phyloP scores from a whole-genome alignment of 345 rosid genomes.

The Eucalyptus marginata region DNA sequence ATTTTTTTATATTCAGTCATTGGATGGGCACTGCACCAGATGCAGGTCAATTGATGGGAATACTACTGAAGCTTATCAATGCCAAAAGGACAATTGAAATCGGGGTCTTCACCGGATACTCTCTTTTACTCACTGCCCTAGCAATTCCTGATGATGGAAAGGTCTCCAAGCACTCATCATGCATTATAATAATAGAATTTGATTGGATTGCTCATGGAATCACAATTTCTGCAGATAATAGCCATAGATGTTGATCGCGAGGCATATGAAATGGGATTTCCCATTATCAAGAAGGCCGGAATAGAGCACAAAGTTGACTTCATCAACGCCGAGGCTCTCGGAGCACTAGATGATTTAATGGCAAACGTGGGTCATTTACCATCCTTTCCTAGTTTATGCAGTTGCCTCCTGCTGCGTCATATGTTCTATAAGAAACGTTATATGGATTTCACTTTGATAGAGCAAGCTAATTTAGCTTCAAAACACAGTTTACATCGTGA shows the following conservation, averaged over 20 bases:
- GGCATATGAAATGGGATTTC: slow-evolving; percentile 24
- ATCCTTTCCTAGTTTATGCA: neutral
- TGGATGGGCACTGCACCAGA: slow-evolving; percentile 56
- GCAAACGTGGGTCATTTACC: slow-evolving; percentile 3
- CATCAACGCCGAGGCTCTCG: slow-evolving; percentile 12
- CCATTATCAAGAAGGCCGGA: slow-evolving; percentile 18
- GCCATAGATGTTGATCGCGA: slow-evolving; percentile 19
- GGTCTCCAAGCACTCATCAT: neutral
- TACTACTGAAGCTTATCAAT: slow-evolving; percentile 41
- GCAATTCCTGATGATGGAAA: slow-evolving; percentile 64
- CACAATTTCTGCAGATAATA: neutral
- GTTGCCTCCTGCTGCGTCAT: neutral
- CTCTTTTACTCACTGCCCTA: slow-evolving; percentile 82
- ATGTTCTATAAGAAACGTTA: neutral
- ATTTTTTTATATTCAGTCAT: slow-evolving; percentile 4
- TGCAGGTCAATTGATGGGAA: slow-evolving; percentile 55
- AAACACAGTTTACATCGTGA: neutral
- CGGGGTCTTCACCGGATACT: slow-evolving; percentile 79
- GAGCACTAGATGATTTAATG: slow-evolving; percentile 16
- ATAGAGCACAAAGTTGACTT: slow-evolving; percentile 31
- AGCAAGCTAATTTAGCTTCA: neutral
- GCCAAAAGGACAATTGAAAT: slow-evolving; percentile 59
- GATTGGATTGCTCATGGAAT: neutral
- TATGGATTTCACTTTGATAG: neutral
- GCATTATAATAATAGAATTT: neutral